Evolutionary conservation across 768 basidiomycete species (phyloP), one percentile per base, ranked within the genome.

Genomic region (Gautieria morchelliformis): DNA sequence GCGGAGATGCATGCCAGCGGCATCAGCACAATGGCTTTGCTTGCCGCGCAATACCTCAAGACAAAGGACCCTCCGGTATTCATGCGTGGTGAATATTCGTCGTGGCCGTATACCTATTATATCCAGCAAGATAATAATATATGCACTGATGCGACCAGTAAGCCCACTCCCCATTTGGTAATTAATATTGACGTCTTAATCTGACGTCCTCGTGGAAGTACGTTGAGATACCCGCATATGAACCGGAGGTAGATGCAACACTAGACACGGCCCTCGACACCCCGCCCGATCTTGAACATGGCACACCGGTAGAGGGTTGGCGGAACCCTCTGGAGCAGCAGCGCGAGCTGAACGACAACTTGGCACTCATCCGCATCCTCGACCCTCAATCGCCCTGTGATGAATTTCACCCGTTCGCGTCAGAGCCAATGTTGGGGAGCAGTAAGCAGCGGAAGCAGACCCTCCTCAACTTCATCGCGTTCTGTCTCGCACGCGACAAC

Each of bases 401-500:
- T n/a, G 55, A 56, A 47, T 56, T 56, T 35, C n/a, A 30, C 55
- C 44, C 55, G 32, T 56, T 56, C 55, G 55, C 55, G 22, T 56
- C 55, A 15, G 55, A 56, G 30, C 44, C 55, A 8, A 15, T 33
- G 27, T 22, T 48, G 15, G 42, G 12, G 5, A 47, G 19, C 20
- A 47, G 46, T 19, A 46, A 27, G 22, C 44, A 46, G 55, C 42
- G 46, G 40, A 42, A 44, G 11, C 17, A 47, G 22, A 56, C 45
- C 30, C 46, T 56, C 15, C 33, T 56, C 55, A 56, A 56, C 42
- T 56, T 56, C 40, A 19, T 56, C 44, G 55, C 55, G 32, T 56
- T 56, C 42, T 56, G 55, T 35, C 55, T 56, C 33, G 45, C 55
- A n/a, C 22, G 46, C 2, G 40, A 40, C 24, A 37, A 33, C 19